Base-by-base conservation (phyloP, 83 land plant genomes). In the Diphasiastrum complanatum region DNA sequence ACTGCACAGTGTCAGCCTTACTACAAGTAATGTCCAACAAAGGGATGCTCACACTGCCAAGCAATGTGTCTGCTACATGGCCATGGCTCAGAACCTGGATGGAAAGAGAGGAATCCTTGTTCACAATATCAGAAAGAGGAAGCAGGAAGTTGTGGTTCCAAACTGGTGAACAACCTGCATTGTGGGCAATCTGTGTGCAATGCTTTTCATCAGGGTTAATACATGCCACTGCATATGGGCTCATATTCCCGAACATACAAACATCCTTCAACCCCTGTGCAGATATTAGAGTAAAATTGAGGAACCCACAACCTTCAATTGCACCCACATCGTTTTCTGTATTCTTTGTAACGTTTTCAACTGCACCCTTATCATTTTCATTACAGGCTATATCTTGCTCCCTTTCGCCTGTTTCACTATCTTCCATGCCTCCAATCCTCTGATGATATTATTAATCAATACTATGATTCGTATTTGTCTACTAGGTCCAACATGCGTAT, bases 141-240 rank as follows among this genome's bases (percentile, higher is more conserved):
- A 55, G 14, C n/a, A 14, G 16, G 35, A 55, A 27, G 18, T 55
- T 55, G 35, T 27, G 34, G 19, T 55, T 27, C 59, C 59, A 55
- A 10, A 27, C 59, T 0, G 59, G 59, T 11, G 20, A 20, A 1
- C 38, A 55, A 0, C 59, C 59, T 1, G 59, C 59, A 1, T 32
- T 55, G 43, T 50, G 59, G 11, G 59, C 59, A 30, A 55, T 27
- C 14, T 27, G 59, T 14, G 59, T 27, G 45, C 30, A 27, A 27
- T 27, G 27, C 34, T 55, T 55, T 14, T 14, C 1, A 10, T 27
- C 30, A 0, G 38, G 34, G 19, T 55, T 35, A 16, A 32, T 55
- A 31, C 59, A 55, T 14, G 59, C 59, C 34, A 55, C 28, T 30
- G 59, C 59, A 27, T 55, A 55, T 20, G 59, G 11, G 59, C 59